Conservation (phyloP, 2,329 filamentous ascomycete species). For the Phialocephala subalpina region DNA sequence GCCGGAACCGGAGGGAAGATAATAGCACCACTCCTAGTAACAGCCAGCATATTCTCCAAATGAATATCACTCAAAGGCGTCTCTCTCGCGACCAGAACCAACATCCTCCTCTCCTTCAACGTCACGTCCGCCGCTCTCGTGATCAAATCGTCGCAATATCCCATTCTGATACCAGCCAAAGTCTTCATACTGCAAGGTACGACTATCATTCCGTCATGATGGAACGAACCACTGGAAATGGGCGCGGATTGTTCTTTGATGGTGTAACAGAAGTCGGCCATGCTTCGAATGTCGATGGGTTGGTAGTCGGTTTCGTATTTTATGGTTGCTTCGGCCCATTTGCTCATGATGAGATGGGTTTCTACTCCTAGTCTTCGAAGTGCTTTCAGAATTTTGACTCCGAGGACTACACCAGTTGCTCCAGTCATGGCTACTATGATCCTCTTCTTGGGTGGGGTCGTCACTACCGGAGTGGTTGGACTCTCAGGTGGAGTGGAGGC, state of each 20-base stretch:
- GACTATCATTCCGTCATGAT: conserved; percentile 55
- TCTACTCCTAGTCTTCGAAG: conserved; percentile 54
- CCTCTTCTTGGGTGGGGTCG: conserved; percentile 30
- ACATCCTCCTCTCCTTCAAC: conserved; percentile 52
- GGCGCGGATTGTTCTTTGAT: conserved; percentile 54
- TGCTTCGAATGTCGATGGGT: conserved; percentile 45
- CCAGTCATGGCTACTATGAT: conserved; percentile 59
- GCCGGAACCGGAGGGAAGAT: conserved; percentile 55
- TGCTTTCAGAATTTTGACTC: conserved; percentile 50
- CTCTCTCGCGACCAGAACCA: conserved; percentile 52
- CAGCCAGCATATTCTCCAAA: conserved; percentile 53
- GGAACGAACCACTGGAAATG: conserved; percentile 54
- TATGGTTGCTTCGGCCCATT: conserved; percentile 57
- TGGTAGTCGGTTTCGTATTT: conserved; percentile 55
- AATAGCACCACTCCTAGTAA: conserved; percentile 49
- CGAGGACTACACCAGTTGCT: conserved; percentile 55
- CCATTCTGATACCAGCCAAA: conserved; percentile 50
- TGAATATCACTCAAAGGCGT: conserved; percentile 56
- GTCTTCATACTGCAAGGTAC: conserved; percentile 59
- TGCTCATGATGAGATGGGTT: conserved; percentile 56
- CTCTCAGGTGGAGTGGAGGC: neutral
- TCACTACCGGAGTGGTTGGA: neutral
- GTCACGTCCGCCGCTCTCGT: conserved; percentile 54
- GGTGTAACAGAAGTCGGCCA: conserved; percentile 50
- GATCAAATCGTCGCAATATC: conserved; percentile 55